Conservation (phyloP, 2,329 filamentous ascomycete genomes). For the Claviceps digitariae region DNA sequence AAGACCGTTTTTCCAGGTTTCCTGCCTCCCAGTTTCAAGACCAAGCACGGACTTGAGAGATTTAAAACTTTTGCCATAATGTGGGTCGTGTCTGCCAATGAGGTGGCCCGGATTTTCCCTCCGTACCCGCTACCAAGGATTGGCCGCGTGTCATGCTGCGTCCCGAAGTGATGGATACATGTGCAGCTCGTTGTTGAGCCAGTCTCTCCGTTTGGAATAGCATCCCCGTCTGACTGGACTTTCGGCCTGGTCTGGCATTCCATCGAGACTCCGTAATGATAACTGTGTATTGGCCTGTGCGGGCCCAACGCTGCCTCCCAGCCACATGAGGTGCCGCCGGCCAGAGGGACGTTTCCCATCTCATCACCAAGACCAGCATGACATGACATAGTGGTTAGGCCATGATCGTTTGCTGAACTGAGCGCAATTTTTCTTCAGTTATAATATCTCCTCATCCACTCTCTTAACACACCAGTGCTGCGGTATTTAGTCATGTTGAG, state of each 20-base stretch:
- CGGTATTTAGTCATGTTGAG: not conserved
- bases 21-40: not conserved
- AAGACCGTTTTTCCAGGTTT: not conserved
- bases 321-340: not conserved
- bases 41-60: not conserved
- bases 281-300: not conserved
- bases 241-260: not conserved
- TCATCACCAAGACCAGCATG: not conserved
- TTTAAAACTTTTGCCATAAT: not conserved
- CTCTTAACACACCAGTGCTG: not conserved
- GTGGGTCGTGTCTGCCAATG: not conserved
- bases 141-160: not conserved
- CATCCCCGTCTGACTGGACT: not conserved
- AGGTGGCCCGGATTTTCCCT: no score
- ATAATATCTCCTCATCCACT: not conserved
- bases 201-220: not conserved
- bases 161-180: not conserved
- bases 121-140: not conserved
- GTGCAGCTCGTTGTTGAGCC: not conserved
- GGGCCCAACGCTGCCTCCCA: not conserved
- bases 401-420: not conserved
- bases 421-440: not conserved
- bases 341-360: not conserved
- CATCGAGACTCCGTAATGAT: not conserved
- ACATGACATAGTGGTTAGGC: not conserved